Evolutionary conservation across 176 grass and related monocot genomes (phyloP), one percentile per base, ranked within the genome.

Genomic region (Oryza meyeriana): DNA sequence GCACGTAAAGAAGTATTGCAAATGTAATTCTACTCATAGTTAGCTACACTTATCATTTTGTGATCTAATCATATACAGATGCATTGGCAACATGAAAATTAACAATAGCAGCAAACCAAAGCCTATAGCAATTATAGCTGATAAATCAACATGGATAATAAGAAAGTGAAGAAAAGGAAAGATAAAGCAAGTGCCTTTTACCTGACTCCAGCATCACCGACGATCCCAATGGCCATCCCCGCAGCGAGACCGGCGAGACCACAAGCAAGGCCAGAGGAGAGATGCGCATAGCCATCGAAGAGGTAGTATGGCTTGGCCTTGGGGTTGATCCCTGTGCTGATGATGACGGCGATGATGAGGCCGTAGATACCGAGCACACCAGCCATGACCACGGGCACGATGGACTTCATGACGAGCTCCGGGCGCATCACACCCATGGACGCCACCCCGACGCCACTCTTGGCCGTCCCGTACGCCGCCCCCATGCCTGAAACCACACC

Each of bases 281-380:
- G 86, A 75, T 92, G 90, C 0, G 90, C 90, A 8, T 92, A 92
- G 25, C 90, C 90, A 0, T 92, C 90, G n/a, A 92, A 92, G 74
- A 92, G 90, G 74, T 71, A 92, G 83, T 92, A 92, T 0, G 90
- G 87, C 86, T 92, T 92, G 90, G 90, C 90, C 86, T 92, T 92
- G 73, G 90, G 90, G 79, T 92, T 92, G 73, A 92, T 92, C 74
- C 90, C 90, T 13, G 90, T 92, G 24, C 90, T 92, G 82, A 92
- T 92, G 86, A 92, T 92, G 55, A 92, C 90, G 2, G 90, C 90
- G 1, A 92, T 92, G 25, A 92, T 92, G 79, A 92, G 90, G 8
- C 90, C 90, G 33, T 92, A 92, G 86, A 92, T 92, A 47, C 90
- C 90, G 42, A 92, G 90, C 68, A 92, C 90, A 70, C 90, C 90